These are phyloP conservation scores for Citrus inodora DNA, from an alignment of 345 rosid species.

Conservation along the genomic window DNA sequence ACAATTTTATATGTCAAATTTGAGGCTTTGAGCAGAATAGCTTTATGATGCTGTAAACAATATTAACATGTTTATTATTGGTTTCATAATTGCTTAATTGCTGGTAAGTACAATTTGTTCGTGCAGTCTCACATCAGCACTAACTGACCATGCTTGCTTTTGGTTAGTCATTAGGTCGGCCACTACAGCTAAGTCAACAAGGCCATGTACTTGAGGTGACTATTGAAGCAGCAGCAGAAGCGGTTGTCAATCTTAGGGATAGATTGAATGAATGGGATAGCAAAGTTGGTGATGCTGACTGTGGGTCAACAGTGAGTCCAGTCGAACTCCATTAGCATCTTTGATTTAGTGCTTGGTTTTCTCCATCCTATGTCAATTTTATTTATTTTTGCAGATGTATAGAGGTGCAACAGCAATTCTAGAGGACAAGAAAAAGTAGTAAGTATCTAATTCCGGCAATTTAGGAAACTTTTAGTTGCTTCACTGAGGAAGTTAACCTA, in stretches of 20 bases:
- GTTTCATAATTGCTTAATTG: neutral
- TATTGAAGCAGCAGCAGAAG: conserved; percentile 83
- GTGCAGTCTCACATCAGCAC: neutral
- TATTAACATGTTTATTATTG: neutral
- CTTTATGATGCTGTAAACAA: neutral
- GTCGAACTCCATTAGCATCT: neutral
- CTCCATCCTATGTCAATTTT: conserved; percentile 10
- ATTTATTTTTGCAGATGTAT: conserved; percentile 56
- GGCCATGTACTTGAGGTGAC: conserved; percentile 73
- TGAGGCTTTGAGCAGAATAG: neutral
- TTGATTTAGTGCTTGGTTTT: neutral
- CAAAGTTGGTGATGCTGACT: conserved; percentile 96
- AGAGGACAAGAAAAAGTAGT: conserved; percentile 83
- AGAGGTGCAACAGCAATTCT: conserved; percentile 81
- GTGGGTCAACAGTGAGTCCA: conserved; percentile 90
- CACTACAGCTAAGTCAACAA: conserved; percentile 56
- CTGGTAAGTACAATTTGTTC: neutral
- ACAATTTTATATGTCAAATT: neutral
- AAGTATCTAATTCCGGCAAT: conserved; percentile 29
- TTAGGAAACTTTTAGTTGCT: conserved; percentile 9
- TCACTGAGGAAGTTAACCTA: conserved; percentile 4
- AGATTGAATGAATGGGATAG: conserved; percentile 92
- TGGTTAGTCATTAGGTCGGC: conserved; percentile 60
- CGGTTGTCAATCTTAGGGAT: conserved; percentile 55
- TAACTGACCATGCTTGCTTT: conserved; percentile 20